Evolutionary conservation across 2,329 filamentous ascomycete genomes (phyloP), one percentile per base, ranked within the genome.

Genomic region (Fusarium lyarnte): DNA sequence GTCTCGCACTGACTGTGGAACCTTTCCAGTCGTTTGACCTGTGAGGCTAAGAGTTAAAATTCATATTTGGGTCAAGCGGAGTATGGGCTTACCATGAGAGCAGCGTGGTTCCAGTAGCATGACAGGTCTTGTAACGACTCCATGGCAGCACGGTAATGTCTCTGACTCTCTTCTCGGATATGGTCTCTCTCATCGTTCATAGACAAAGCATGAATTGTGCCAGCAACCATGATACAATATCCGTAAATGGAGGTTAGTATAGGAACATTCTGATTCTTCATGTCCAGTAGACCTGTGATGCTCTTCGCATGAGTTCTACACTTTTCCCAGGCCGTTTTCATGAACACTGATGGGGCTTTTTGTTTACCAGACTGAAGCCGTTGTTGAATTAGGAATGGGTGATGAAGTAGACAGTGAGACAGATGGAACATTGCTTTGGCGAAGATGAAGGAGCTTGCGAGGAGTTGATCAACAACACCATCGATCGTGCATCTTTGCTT

Each of bases 391-490:
- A 67, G 13, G 13, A 67, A 67, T 1, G 64, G 64, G 4, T 67
- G 64, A 16, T 67, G 46, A 3, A 67, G 64, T 6, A 67, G n/a
- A 17, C 64, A 67, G 19, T 67, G 64, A 11, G 64, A 67, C 0
- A 67, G 9, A 3, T 67, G 64, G 4, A 67, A 67, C 39, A 67
- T 67, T 16, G 64, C 63, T 25, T 67, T 67, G 13, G 64, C 64
- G 9, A 62, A 67, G 5, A 67, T 67, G 21, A 67, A 67, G 3
- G 64, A 67, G 5, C 64, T 41, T 1, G 64, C 64, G 2, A 62
- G 54, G 3, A 36, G 46, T 12, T 67, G 54, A 21, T 67, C 64
- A 4, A 67, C 41, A 5, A 10, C 17, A 6, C 54, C 64, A 5
- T 67, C 36, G 2, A 67, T 13, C 0, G 55, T 52, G 6, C 63